These are phyloP conservation scores for Lunularia cruciata DNA, from an alignment of 225 moss, liverwort and hornwort species.

Conservation along the genomic window DNA sequence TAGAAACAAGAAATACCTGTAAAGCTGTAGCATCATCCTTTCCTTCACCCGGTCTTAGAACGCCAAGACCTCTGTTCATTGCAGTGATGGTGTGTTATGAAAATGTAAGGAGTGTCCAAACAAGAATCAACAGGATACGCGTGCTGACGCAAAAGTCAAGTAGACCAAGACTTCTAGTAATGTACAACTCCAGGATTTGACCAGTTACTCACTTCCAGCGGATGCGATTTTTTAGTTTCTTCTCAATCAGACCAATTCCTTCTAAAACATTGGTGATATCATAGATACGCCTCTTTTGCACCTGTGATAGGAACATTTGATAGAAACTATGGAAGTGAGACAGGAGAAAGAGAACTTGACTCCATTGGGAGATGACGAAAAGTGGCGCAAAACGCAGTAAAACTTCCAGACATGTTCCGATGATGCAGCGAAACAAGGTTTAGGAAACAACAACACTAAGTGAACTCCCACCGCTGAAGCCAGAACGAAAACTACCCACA, in stretches of 20 bases:
- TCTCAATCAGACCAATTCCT: slow-evolving; percentile 85
- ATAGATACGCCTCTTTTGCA: slow-evolving; percentile 83
- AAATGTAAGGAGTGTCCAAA: too few species aligned
- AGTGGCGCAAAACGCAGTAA: neutral
- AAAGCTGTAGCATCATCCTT: slow-evolving; percentile 58
- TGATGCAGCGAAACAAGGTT: too few species aligned
- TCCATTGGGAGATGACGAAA: neutral
- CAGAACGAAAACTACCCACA: slow-evolving; percentile 36
- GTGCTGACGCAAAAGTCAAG: too few species aligned
- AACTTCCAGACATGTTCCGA: neutral
- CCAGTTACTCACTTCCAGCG: slow-evolving; percentile 71
- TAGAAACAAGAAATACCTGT: slow-evolving; percentile 50
- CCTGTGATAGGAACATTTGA: slow-evolving; percentile 31
- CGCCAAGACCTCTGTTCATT: slow-evolving; percentile 67
- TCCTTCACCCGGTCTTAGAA: slow-evolving; percentile 52
- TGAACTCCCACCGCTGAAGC: too few species aligned
- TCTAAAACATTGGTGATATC: slow-evolving; percentile 90
- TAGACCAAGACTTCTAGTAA: too few species aligned
- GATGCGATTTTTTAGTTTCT: slow-evolving; percentile 86
- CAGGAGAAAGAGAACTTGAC: neutral
- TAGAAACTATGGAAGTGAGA: neutral
- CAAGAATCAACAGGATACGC: too few species aligned
- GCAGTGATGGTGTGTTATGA: too few species aligned
- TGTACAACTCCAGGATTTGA: too few species aligned
- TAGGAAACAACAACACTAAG: too few species aligned